These are phyloP conservation scores for Noccaea bulbosa DNA, from an alignment of 345 rosid species.

Conservation along the genomic window DNA sequence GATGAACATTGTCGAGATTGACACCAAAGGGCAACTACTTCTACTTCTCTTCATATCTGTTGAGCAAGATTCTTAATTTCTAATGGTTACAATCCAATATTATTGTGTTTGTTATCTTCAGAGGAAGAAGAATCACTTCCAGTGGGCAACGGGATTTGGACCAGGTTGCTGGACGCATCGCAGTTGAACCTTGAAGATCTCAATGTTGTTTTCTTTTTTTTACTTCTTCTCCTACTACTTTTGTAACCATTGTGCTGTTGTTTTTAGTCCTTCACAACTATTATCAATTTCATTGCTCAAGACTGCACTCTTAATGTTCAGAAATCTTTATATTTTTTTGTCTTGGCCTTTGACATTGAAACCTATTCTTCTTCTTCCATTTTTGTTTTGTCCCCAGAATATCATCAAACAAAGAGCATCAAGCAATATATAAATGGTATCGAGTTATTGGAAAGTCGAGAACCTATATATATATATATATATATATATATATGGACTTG, in stretches of 20 bases:
- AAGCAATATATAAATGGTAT: too few relatives aligned
- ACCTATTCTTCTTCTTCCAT: too few relatives aligned
- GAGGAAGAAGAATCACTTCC: conserved; percentile 88
- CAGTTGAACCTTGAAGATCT: conserved; percentile 50
- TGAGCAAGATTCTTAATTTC: neutral
- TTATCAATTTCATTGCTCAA: conserved; percentile 28
- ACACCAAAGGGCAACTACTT: conserved; percentile 55
- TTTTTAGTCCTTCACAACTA: conserved; percentile 21
- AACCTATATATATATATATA: too few relatives aligned
- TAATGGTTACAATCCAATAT: neutral
- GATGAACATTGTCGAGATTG: conserved; percentile 69
- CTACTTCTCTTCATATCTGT: neutral
- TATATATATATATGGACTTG: too few relatives aligned
- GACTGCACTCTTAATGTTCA: conserved; percentile 32
- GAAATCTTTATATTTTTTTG: neutral
- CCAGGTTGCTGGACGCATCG: conserved; percentile 85
- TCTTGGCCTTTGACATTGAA: too few relatives aligned
- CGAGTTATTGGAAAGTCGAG: too few relatives aligned
- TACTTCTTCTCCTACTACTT: conserved; percentile 30
- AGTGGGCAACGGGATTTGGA: conserved; percentile 88
- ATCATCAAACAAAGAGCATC: too few relatives aligned
- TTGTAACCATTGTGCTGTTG: conserved; percentile 16
- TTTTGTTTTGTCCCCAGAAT: too few relatives aligned
- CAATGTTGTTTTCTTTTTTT: conserved; percentile 11
- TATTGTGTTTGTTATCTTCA: conserved; percentile 29